Base-by-base conservation (phyloP, 192 early-diverging fungal species). In the Backusella australiensis region DNA sequence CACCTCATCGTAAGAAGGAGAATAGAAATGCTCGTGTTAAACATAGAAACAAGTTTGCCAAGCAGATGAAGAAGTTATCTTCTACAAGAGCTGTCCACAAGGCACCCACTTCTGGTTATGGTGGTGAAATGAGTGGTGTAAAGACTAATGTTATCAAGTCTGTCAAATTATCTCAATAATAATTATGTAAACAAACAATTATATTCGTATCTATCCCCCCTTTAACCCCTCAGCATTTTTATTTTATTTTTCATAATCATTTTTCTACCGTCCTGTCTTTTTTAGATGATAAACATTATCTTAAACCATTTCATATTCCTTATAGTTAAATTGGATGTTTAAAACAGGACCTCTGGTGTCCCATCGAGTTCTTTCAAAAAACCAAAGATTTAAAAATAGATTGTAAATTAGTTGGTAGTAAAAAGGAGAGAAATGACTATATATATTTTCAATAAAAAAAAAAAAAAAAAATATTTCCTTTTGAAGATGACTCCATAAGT, bases 11-110 rank as follows among this genome's bases (percentile, higher is more conserved):
- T 72, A 92, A 91, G 81, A 97, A 97, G 90, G 94, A 95, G 63
- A 86, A 95, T 78, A 92, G 96, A 81, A 99, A 99, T 84, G 90
- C 96, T 69, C 91, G 98, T 82, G 96, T 99, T 80, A 97, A 96
- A 88, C 90, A 94, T 73, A 87, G 94, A 29, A 90, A 90, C 78
- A 93, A 93, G 85, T 99, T 89, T 87, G 96, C 95, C 77, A 88
- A 91, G 83, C 93, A 93, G 52, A 87, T 91, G 84, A 99, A 98
- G 91, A 96, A 94, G 79, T 86, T 99, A 78, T 87, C 88, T 73
- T 94, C 90, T 72, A 83, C 93, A 82, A 90, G 89, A 79, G 82
- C 88, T 32, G 90, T 96, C 38, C 90, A 89, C 72, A 92, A 93
- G 71, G 81, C 90, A 76, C 86, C 85, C 42, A 90, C 89, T 71